Percentiles rank a stretch among this genome's conserved stretches.
phyloP scores from a whole-genome alignment of 768 basidiomycete species.

The Lactarius evosmus region DNA sequence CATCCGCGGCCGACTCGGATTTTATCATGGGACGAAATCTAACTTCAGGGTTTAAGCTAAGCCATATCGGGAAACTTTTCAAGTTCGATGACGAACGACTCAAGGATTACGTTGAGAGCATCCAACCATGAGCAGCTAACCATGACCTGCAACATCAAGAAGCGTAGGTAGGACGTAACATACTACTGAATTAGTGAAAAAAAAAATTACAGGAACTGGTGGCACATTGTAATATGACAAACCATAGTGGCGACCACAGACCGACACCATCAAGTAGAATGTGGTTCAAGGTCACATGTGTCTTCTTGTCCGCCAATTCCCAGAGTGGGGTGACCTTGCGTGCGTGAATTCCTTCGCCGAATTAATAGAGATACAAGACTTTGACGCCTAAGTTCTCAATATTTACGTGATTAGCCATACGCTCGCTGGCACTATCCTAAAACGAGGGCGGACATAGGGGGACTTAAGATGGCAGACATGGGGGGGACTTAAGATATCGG shows the following conservation, averaged over 20 bases:
- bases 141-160: no score
- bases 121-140: no score
- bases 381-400: not conserved
- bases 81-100: not conserved
- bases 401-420: not conserved
- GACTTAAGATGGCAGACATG: no score
- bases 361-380: not conserved
- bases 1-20: no score
- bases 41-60: not conserved
- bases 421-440: not conserved
- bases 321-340: not conserved
- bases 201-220: not conserved
- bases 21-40: not conserved
- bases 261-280: not conserved
- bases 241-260: not conserved
- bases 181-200: not conserved
- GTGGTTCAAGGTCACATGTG: not conserved
- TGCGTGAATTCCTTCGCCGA: not conserved
- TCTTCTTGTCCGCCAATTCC: conserved; percentile 5
- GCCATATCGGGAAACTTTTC: not conserved
- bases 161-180: not conserved
- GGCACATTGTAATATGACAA: not conserved
- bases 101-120: no score
- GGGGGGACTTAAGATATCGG: no score
- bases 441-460: no score